phyloP scores from a whole-genome alignment of 2,329 filamentous ascomycete genomes.

The Aspergillus candidus region DNA sequence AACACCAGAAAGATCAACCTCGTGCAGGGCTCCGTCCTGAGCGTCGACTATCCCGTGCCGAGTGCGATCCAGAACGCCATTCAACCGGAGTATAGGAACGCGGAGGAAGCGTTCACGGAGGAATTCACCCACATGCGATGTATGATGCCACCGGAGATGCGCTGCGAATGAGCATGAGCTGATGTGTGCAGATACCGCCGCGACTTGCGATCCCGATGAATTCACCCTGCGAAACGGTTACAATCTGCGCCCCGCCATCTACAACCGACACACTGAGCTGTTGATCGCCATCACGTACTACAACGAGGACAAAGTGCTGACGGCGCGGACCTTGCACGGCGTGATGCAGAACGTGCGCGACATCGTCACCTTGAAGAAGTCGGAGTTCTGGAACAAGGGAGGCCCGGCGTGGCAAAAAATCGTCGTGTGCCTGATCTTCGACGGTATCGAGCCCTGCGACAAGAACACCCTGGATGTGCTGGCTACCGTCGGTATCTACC shows the following conservation, averaged over 20 bases:
- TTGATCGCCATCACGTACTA: constrained; percentile 98
- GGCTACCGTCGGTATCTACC: constrained; percentile 91
- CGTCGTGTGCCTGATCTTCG: constrained; percentile 92
- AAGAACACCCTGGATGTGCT: constrained; percentile 90
- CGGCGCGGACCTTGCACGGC: constrained; percentile 85
- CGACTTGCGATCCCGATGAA: constrained; percentile 95
- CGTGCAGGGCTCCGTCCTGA: constrained; percentile 90
- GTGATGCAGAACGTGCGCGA: constrained; percentile 99
- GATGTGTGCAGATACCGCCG: constrained; percentile 64
- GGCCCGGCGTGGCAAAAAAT: constrained; percentile 99
- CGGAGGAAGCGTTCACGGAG: constrained; percentile 76
- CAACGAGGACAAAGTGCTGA: constrained; percentile 95
- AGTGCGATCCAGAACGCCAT: constrained; percentile 96
- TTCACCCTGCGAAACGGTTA: constrained; percentile 98
- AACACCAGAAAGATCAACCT: constrained; percentile 97
- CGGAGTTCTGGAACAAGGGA: constrained; percentile 99
- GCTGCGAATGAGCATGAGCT: neutral
- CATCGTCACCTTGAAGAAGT: constrained; percentile 98
- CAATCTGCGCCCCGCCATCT: constrained; percentile 95
- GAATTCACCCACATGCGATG: constrained; percentile 97
- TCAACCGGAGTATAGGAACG: constrained; percentile 79
- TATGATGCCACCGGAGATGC: constrained; percentile 31
- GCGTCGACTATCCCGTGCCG: constrained; percentile 93
- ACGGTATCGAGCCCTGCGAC: constrained; percentile 96
- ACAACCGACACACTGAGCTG: constrained; percentile 95